Base-by-base conservation (phyloP, 805 yeast species). In the Saturnispora bothae region DNA sequence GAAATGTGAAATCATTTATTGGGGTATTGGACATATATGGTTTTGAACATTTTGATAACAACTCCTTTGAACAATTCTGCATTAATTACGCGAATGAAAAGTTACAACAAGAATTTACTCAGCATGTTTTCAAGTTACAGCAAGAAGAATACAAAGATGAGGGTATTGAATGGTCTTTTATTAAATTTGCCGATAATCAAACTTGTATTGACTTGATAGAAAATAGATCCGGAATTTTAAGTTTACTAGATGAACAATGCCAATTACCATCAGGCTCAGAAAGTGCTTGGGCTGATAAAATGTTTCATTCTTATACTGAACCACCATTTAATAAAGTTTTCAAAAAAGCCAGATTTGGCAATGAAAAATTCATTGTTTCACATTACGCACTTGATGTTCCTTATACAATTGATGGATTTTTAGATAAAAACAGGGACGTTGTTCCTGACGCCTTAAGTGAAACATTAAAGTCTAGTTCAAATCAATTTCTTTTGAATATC, bases 1-100 rank as follows among this genome's bases (percentile, higher is more conserved):
- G 66, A 27, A 61, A 64, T 20, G 70, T 78, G 32, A 63, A 69
- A 33, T 72, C 84, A 1, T 92, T 89, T 50, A 89, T 89, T 51
- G 98, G 98, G 56, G 97, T 89, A 20, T 69, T 89, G 50, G 98
- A 89, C 78, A 89, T 89, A 49, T 89, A 89, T 56, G 98, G 98
- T 13, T 89, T 89, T 58, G 98, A 89, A 60, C 96, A 89, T 60
- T 89, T 89, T 58, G 86, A 85, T 48, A 76, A 72, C 52, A 89
- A 89, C 63, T 86, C 96, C 5, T 89, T 89, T 54, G 98, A 89
- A 63, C 98, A 89, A 61, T 89, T 89, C 61, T 89, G 98, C 65
- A 88, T 88, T 61, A 88, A 88, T 59, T 88, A 88, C 58, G 96
- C 96, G 32, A 88, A 88, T 61, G 98, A 89, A 65, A 89, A 89